phyloP scores from a whole-genome alignment of 139 green algal species.

The Yamagishiella unicocca region DNA sequence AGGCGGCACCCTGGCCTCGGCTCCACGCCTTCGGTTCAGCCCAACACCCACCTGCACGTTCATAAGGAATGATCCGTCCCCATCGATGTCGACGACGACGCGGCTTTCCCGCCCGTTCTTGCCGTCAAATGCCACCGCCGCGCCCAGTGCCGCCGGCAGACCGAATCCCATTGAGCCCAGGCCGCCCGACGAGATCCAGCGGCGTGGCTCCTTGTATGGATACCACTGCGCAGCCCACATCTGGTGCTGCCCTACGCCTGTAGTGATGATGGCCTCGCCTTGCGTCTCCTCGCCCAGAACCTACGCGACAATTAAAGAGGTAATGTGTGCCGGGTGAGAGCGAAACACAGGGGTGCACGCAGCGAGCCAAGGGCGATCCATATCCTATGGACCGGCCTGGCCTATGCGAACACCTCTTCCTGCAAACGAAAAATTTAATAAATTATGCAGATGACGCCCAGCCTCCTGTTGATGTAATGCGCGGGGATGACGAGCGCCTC shows the following conservation, averaged over 20 bases:
- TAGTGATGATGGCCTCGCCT: constrained; percentile 97
- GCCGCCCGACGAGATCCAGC: constrained; percentile 82
- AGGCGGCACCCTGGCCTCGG: too few relatives aligned
- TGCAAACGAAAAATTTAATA: too few relatives aligned
- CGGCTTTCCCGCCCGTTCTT: constrained; percentile 61
- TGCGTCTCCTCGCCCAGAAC: constrained; percentile 94
- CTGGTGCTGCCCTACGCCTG: constrained; percentile 99
- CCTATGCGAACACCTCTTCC: too few relatives aligned
- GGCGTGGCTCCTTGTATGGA: constrained; percentile 82
- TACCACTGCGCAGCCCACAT: constrained; percentile 99
- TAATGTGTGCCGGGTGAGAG: too few relatives aligned
- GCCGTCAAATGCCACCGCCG: constrained; percentile 90
- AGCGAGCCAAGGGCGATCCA: too few relatives aligned
- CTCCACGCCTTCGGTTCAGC: too few relatives aligned
- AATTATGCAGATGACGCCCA: too few relatives aligned
- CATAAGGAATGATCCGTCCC: constrained; percentile 98
- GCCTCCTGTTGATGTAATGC: too few relatives aligned
- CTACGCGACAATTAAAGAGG: constrained; percentile 66
- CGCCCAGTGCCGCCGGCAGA: constrained; percentile 94
- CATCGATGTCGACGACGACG: constrained; percentile 97
- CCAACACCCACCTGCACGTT: constrained; percentile 81
- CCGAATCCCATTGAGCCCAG: constrained; percentile 99
- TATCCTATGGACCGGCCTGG: too few relatives aligned
- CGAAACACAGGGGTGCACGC: too few relatives aligned
- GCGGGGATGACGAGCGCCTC: too few relatives aligned